Conservation (phyloP, 495 filamentous ascomycete genomes). For the Sabuloglossum arenarium region DNA sequence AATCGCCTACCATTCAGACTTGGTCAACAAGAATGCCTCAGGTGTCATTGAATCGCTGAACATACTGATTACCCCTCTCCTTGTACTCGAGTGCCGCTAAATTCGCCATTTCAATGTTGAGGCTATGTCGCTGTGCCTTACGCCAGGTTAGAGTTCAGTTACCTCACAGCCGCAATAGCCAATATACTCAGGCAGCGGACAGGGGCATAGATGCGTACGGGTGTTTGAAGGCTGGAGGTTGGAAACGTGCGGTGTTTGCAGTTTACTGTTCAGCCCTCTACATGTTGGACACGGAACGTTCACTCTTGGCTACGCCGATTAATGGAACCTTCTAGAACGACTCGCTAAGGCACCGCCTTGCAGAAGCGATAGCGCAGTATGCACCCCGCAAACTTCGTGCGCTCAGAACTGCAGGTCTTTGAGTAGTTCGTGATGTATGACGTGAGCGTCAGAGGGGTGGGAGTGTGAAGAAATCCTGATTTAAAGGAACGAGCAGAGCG, state of each 20-base stretch:
- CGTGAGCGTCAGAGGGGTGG: too few species aligned
- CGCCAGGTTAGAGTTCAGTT: background rate
- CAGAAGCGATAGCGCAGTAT: background rate
- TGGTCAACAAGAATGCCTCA: background rate
- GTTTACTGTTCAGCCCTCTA: too few species aligned
- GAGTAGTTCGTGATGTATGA: background rate
- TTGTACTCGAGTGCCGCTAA: slow-evolving; percentile 25
- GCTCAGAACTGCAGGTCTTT: background rate
- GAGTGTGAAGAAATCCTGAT: too few species aligned
- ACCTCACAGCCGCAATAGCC: background rate
- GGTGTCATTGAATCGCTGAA: background rate
- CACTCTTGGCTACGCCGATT: background rate
- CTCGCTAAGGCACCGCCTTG: background rate
- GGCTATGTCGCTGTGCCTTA: slow-evolving; percentile 6
- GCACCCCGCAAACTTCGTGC: background rate
- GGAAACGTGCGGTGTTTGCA: too few species aligned
- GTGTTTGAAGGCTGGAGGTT: background rate
- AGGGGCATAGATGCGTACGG: background rate
- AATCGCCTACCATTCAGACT: slow-evolving; percentile 25
- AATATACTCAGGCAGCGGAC: background rate
- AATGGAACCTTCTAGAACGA: background rate
- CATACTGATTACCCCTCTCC: slow-evolving; percentile 36
- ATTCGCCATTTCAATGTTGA: slow-evolving; percentile 22
- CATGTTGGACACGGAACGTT: too few species aligned
- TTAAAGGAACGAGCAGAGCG: too few species aligned